These are phyloP conservation scores for Cyclotella choctawhatcheeana DNA, from an alignment of 108 stramenopile species.

Conservation along the genomic window DNA sequence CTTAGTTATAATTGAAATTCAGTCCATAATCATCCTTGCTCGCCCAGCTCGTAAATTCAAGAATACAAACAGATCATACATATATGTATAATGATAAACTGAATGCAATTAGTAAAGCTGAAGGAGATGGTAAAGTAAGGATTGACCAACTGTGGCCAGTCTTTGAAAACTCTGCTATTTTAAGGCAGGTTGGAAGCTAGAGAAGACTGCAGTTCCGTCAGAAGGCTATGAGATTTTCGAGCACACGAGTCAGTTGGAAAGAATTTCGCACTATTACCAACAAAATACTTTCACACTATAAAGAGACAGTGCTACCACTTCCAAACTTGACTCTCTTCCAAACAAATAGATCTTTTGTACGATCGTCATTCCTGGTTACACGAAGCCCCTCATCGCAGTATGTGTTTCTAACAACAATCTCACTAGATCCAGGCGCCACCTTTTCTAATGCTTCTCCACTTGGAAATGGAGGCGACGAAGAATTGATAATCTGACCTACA, in stretches of 20 bases:
- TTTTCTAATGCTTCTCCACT: constrained; percentile 78
- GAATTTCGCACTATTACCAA: too few relatives aligned
- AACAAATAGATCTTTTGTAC: constrained; percentile 64
- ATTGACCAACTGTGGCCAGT: constrained; percentile 35
- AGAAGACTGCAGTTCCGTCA: constrained; percentile 34
- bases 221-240: constrained; percentile 49
- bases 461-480: constrained; percentile 75
- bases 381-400: constrained; percentile 81
- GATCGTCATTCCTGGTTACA: constrained; percentile 69
- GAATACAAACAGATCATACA: too few relatives aligned
- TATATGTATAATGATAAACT: constrained; percentile 8
- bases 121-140: constrained; percentile 19
- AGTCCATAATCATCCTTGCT: too few relatives aligned
- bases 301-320: constrained; percentile 39
- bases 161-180: constrained; percentile 34
- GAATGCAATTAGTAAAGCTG: constrained; percentile 25
- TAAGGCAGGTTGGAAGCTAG: constrained; percentile 50
- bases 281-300: constrained; percentile 20
- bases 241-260: too few relatives aligned
- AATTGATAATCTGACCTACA: constrained; percentile 62
- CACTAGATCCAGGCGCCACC: constrained; percentile 68
- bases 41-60: too few relatives aligned
- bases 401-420: constrained; percentile 74
- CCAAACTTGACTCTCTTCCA: constrained; percentile 77
- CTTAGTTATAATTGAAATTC: too few relatives aligned